These are phyloP conservation scores for Penicillium sclerotiorum DNA, from an alignment of 2,329 filamentous ascomycete genomes.

Conservation along the genomic window DNA sequence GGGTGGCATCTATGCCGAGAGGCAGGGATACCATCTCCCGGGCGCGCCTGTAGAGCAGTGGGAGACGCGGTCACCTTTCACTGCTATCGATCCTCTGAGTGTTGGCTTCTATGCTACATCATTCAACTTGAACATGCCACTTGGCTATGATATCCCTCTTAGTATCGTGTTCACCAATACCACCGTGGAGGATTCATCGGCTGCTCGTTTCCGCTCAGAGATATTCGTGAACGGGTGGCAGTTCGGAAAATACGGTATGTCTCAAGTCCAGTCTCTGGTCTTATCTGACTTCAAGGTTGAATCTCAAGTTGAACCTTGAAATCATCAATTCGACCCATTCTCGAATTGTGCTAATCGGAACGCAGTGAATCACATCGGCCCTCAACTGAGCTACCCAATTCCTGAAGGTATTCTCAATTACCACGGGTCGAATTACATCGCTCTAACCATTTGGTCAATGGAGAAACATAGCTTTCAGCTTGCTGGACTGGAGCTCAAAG, in stretches of 20 bases:
- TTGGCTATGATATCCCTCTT: not conserved
- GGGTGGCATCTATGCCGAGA: not conserved
- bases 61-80: not conserved
- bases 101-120: not conserved
- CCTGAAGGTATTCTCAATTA: not conserved
- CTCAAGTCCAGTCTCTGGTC: not conserved
- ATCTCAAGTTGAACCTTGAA: too few species aligned
- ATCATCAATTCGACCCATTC: too few species aligned
- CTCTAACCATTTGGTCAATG: not conserved
- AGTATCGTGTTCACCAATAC: not conserved
- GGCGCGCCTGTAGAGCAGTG: not conserved
- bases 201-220: not conserved
- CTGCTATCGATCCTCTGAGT: not conserved
- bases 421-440: not conserved
- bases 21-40: not conserved
- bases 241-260: constrained; percentile 4
- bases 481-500: not conserved
- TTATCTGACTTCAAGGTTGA: not conserved
- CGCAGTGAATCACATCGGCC: not conserved
- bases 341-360: too few species aligned
- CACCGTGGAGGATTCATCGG: not conserved
- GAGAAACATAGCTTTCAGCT: not conserved
- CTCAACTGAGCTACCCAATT: not conserved
- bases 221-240: constrained; percentile 1
- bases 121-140: not conserved